Evolutionary conservation across 495 filamentous ascomycete species (phyloP), one percentile per base, ranked within the genome.

Genomic region (Penicillium nucicola): DNA sequence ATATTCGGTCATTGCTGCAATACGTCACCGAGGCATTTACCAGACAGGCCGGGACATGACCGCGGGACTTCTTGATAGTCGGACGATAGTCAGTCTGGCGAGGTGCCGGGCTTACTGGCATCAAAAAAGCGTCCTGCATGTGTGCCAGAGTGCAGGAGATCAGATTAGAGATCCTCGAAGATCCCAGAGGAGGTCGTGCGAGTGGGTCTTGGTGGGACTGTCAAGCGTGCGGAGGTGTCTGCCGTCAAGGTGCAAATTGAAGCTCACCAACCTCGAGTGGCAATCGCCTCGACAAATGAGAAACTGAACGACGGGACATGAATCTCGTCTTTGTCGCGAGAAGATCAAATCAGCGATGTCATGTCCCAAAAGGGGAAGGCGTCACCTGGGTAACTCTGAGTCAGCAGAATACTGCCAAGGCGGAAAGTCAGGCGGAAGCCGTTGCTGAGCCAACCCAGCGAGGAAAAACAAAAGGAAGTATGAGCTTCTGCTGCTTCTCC

Each of bases 21-120:
- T 95, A 96, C 14, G 93, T 97, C 44, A 97, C 91, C 12, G 95
- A 97, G 46, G 93, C 93, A 76, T 97, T 97, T 45, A 97, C 92
- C 34, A 98, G 80, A 61, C 93, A 97, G 42, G 95, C 90, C 8
- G 95, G 92, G 44, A 90, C 77, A 67, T 93, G 89, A 34, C 93
- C 93, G 42, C 89, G 77, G 5, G 87, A 87, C 58, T 85, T 85
- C 19, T 84, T 88, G 14, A 96, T 84, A 60, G 81, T 85, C 9
- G 92, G 92, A 33, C 83, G 84, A 67, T 95, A 92, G 56, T 91
- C 87, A 19, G 72, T 66, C 42, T 81, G 77, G 41, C 78, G 80
- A 52, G 84, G 74, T 12, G 70, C 65, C 22, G 89, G 87, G 47
- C 87, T 91, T 52, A 85, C 83, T 4, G 90, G 84, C 86, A 96